phyloP scores from a whole-genome alignment of 106 monocot species.

The Allium sativum region DNA sequence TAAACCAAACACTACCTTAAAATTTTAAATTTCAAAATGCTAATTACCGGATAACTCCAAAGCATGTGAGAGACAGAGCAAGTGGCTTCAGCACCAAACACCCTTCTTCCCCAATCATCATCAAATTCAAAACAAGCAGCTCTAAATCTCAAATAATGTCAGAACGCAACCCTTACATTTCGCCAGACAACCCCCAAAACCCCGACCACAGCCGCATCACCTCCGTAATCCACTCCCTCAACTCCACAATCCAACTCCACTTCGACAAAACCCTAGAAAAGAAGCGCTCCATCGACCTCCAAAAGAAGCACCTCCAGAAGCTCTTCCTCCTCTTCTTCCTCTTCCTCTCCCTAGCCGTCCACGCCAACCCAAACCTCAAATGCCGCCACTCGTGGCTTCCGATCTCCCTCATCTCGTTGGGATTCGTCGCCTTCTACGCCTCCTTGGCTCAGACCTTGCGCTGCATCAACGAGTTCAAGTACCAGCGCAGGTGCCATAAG shows the following conservation, averaged over 20 bases:
- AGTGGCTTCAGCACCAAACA: no score
- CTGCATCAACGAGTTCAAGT: constrained; percentile 89
- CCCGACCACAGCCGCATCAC: constrained; percentile 19
- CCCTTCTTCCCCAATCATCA: no score
- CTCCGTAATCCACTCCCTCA: constrained; percentile 59
- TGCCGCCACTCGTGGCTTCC: constrained; percentile 93
- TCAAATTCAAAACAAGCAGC: no score
- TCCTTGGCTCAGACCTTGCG: constrained; percentile 89
- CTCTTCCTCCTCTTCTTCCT: constrained; percentile 83
- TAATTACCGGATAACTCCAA: no score
- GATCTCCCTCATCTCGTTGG: constrained; percentile 65
- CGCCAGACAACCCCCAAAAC: neutral
- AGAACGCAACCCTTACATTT: no score
- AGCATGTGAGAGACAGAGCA: no score
- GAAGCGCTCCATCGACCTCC: constrained; percentile 66
- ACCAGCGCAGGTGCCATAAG: constrained; percentile 98
- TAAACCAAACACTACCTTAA: no score
- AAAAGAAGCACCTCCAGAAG: constrained; percentile 86
- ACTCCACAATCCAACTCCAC: constrained; percentile 87
- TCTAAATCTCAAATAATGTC: no score
- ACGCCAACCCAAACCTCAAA: constrained; percentile 40
- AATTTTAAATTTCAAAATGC: no score
- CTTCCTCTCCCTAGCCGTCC: constrained; percentile 55
- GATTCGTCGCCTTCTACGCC: constrained; percentile 73
- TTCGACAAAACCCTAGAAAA: constrained; percentile 96